A percentile compares a stretch with the other conserved stretches of the same genome.
These are phyloP conservation scores for Neonectria hederae DNA, from an alignment of 2,329 filamentous ascomycete species.

Conservation along the genomic window DNA sequence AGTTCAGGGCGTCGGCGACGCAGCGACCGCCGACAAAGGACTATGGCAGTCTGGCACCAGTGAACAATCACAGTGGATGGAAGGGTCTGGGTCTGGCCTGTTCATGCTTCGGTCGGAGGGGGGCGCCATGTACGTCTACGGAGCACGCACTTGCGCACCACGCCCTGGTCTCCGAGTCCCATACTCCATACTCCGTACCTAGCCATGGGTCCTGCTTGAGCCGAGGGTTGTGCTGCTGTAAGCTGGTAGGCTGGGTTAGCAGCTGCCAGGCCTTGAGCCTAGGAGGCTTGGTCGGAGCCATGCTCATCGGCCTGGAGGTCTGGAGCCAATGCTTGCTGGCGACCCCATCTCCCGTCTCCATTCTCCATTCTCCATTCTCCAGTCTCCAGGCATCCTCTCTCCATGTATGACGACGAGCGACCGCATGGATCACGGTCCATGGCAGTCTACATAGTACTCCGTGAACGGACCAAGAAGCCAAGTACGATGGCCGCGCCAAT, in stretches of 20 bases:
- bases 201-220: slow-evolving; percentile 13
- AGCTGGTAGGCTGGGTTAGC: neutral
- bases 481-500: slow-evolving; percentile 20
- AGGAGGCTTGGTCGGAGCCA: neutral
- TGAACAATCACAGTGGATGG: slow-evolving; percentile 9
- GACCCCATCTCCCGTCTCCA: neutral
- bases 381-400: slow-evolving; percentile 14
- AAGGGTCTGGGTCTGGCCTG: slow-evolving; percentile 25
- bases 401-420: slow-evolving; percentile 22
- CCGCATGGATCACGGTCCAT: neutral
- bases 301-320: neutral
- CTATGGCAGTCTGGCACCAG: neutral
- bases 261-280: too few species aligned
- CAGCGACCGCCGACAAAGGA: neutral
- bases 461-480: slow-evolving; percentile 1
- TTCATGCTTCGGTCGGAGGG: slow-evolving; percentile 22
- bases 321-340: slow-evolving; percentile 12
- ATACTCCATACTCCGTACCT: slow-evolving; percentile 1
- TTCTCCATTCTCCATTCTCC: slow-evolving; percentile 9
- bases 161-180: slow-evolving; percentile 35
- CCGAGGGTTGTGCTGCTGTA: neutral
- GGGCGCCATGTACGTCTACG: slow-evolving; percentile 13
- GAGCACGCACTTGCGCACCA: slow-evolving; percentile 1
- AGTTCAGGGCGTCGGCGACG: slow-evolving; percentile 25
- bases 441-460: neutral